Evolutionary conservation across 2,329 filamentous ascomycete genomes (phyloP), one percentile per base, ranked within the genome.

Genomic region (Penicillium sp.): DNA sequence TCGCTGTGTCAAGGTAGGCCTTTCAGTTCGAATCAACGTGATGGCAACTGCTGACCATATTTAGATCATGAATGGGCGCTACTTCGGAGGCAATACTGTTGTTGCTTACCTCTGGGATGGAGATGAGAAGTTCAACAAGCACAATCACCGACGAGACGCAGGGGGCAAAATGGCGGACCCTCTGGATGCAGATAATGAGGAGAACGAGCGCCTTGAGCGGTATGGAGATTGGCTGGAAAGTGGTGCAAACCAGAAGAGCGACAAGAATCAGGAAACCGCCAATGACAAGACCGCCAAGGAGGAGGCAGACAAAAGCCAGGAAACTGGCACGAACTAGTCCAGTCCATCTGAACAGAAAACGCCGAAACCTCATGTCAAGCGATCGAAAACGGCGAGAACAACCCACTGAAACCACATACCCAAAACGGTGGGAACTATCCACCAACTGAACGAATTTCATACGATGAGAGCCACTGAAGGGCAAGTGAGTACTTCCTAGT

Each of bases 41-140:
- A 35, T 35, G 9, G n/a, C 33, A n/a, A 23, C 3, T 54, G 41
- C 58, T 67, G 43, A 64, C 37, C 19, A 43, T 46, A 1, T 19
- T 31, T 23, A 85, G 67, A 72, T 86, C 46, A 93, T 96, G 88
- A 80, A 91, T 66, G 92, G 92, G 0, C 84, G 91, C n/a, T 85
- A 80, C 59, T 96, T 95, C 71, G 89, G 85, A 42, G 88, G 89
- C 1, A 84, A 86, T 27, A 83, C 81, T 25, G 87, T 96, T 5
- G 81, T 87, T 66, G 91, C 92, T 13, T 86, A 85, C 59, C 80
- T 93, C 43, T 83, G 88, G 0, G 85, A 86, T 17, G 90, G 90
- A 2, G 82, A 81, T 53, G 89, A 94, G 75, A 85, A 83, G 62
- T 96, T 90, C 69, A 85, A 82, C 67, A 92, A 88, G 77, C 86